Evolutionary conservation across 2,329 filamentous ascomycete genomes (phyloP).

Genomic region (Geosmithia morbida): DNA sequence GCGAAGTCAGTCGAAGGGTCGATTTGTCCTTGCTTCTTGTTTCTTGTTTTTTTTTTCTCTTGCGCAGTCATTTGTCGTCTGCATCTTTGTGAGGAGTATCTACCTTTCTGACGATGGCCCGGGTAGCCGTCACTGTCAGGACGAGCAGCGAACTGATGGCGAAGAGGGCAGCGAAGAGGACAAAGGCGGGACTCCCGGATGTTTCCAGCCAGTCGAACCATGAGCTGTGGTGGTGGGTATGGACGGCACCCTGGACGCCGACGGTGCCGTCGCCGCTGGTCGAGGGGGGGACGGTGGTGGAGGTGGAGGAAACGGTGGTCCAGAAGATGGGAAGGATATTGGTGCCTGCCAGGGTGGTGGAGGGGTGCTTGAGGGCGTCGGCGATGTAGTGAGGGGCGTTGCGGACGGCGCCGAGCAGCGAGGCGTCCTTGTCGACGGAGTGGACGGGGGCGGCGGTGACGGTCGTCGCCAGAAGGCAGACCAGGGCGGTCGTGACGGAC

Average conservation of each 20-base stretch:
- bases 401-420: background rate
- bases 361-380: background rate
- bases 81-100: background rate
- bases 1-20: background rate
- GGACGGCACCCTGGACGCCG: background rate
- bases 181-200: background rate
- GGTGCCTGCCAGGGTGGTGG: background rate
- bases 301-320: background rate
- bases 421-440: background rate
- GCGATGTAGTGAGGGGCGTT: background rate
- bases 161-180: background rate
- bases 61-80: too few relatives aligned
- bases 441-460: background rate
- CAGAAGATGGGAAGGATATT: conserved; percentile 1
- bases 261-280: background rate
- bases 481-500: background rate
- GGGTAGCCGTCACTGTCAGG: background rate
- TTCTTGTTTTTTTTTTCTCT: background rate
- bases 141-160: background rate
- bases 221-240: background rate
- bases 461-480: background rate
- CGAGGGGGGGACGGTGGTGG: background rate
- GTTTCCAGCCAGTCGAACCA: background rate
- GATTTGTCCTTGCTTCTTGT: too few relatives aligned
- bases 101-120: background rate